phyloP scores from a whole-genome alignment of 2,329 filamentous ascomycete species.

The Leptodontidium sp. region DNA sequence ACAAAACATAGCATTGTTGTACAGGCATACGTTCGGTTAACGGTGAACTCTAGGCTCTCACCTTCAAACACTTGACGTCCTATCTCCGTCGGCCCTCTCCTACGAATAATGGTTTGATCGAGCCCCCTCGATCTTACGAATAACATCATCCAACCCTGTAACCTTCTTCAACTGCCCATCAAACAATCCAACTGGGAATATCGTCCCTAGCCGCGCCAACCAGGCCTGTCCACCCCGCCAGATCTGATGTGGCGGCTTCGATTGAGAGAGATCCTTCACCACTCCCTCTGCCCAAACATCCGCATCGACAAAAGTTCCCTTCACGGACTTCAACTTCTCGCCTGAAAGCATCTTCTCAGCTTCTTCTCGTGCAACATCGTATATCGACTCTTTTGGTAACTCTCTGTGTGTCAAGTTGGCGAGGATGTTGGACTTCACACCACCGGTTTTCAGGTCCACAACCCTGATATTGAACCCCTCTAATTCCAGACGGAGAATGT shows the following conservation, averaged over 20 bases:
- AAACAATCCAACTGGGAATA: constrained; percentile 32
- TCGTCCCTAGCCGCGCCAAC: constrained; percentile 24
- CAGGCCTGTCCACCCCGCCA: constrained; percentile 30
- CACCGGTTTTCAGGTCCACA: constrained; percentile 37
- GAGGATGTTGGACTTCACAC: constrained; percentile 26
- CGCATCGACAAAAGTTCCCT: constrained; percentile 17
- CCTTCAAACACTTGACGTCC: background rate
- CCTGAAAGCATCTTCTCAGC: constrained; percentile 28
- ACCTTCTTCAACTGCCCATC: constrained; percentile 37
- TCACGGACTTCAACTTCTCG: constrained; percentile 1
- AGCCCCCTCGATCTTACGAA: background rate
- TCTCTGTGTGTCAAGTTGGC: background rate
- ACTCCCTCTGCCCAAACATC: constrained; percentile 33
- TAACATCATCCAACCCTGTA: constrained; percentile 33
- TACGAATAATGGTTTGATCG: background rate
- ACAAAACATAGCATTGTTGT: too few species aligned
- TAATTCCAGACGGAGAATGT: constrained; percentile 36
- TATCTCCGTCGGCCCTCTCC: background rate
- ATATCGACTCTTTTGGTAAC: constrained; percentile 33
- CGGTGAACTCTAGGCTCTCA: too few species aligned
- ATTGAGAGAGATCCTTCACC: constrained; percentile 29
- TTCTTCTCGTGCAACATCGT: constrained; percentile 11
- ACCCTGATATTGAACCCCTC: constrained; percentile 37
- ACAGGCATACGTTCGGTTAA: too few species aligned
- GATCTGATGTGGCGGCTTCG: constrained; percentile 24